phyloP scores from a whole-genome alignment of 148 eudicot genomes.

The Diospyros kaki region DNA sequence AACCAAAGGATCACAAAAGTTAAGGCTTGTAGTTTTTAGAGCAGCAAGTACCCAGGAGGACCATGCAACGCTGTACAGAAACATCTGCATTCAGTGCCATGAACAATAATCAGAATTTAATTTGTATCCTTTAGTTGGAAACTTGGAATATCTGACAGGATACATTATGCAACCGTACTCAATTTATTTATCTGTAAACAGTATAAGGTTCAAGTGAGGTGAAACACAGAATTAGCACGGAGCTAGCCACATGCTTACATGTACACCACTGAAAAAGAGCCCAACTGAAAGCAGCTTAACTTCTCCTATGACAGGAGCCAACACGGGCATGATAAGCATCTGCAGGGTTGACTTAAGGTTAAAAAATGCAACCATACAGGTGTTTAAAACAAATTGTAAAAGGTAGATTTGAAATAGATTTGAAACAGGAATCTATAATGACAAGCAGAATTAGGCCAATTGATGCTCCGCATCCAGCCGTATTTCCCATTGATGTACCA shows the following conservation, averaged over 20 bases:
- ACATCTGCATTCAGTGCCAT: slow-evolving; percentile 37
- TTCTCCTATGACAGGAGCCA: slow-evolving; percentile 63
- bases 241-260: slow-evolving; percentile 32
- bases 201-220: not conserved
- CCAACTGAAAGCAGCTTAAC: slow-evolving; percentile 63
- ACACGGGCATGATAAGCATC: slow-evolving; percentile 76
- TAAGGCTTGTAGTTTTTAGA: not conserved
- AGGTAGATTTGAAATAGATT: not conserved
- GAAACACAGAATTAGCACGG: not conserved
- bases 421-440: not conserved
- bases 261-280: slow-evolving; percentile 48
- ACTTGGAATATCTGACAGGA: not conserved
- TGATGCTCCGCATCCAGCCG: no score
- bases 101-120: not conserved
- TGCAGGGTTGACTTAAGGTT: slow-evolving; percentile 22
- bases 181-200: no score
- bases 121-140: not conserved
- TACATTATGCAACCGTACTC: not conserved
- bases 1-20: not conserved
- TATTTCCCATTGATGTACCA: not conserved
- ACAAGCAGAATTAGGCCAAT: not conserved
- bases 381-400: not conserved
- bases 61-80: slow-evolving; percentile 62
- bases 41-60: slow-evolving; percentile 47
- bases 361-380: not conserved